Base-by-base conservation (phyloP, 148 eudicot genomes). In the Chenopodium berlandieri region DNA sequence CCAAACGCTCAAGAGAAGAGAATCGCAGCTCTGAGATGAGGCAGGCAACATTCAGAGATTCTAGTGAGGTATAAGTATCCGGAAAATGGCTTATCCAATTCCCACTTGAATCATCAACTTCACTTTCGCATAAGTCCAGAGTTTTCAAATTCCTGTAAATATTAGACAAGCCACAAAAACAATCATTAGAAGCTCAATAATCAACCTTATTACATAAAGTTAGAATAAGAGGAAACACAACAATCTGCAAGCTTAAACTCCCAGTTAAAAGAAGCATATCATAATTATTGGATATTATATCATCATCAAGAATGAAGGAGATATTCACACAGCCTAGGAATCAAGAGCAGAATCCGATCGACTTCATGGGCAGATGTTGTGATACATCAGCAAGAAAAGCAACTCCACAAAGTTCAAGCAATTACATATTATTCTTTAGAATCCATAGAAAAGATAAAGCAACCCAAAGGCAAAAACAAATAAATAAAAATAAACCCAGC, bases 11-110 rank as follows among this genome's bases (percentile, higher is more conserved):
- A 40, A 96, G 85, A 46, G 95, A 90, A 62, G 95, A 83, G 71
- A 88, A 89, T 73, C 91, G 88, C 65, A 94, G 89, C 87, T 96
- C 99, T 3, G 99, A 91, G 63, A 46, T 71, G 32, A 96, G 87
- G 86, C 98, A 96, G 52, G 99, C 80, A 6, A 94, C 90, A 84
- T 92, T 96, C n/a, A 96, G 93, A 7, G 97, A 90, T 27, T 89
- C 97, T 75, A 94, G 73, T 17, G 97, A 91, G 11, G 99, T 92
- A 75, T 60, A 91, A 19, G 82, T 76, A 71, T 92, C 97, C 23
- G 99, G 99, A 44, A 96, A 96, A 82, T 91, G 91, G 84, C 92
- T 91, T 56, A 94, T 87, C 99, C 99, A 94, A 79, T 92, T 91
- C 71, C 99, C 98, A 82, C 93, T 90, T n/a, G 86, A 82, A 78